A percentile compares a stretch with the other conserved stretches of the same genome.
Conservation (phyloP, 768 basidiomycete genomes). For the Lentinula raphanica region DNA sequence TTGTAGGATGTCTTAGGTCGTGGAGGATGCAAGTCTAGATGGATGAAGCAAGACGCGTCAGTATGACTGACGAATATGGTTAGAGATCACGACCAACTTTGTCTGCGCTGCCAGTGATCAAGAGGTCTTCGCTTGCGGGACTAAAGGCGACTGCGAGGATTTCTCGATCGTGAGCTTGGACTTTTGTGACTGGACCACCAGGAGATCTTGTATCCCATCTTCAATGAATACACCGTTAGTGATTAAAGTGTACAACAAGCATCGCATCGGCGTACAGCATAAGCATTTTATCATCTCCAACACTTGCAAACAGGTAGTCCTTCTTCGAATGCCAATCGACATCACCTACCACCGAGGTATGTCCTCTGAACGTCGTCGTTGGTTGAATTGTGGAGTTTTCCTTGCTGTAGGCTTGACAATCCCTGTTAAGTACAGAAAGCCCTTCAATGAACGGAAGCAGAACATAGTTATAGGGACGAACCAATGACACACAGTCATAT, state of each 20-base stretch:
- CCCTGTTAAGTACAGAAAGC: constrained; percentile 54
- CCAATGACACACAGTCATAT: constrained; percentile 96
- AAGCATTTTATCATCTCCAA: constrained; percentile 92
- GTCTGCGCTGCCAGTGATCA: constrained; percentile 91
- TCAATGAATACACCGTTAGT: constrained; percentile 10
- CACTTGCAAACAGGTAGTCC: constrained; percentile 87
- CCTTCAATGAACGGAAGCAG: neutral
- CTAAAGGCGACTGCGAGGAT: constrained; percentile 90
- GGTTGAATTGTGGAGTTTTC: constrained; percentile 79
- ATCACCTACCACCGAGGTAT: constrained; percentile 90
- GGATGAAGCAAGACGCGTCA: neutral
- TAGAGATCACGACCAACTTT: constrained; percentile 48
- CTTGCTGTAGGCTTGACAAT: constrained; percentile 84
- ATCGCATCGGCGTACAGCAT: constrained; percentile 65
- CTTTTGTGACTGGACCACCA: constrained; percentile 58
- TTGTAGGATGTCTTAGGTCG: constrained; percentile 71
- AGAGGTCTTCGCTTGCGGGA: constrained; percentile 69
- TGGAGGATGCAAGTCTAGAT: constrained; percentile 80
- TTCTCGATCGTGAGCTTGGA: constrained; percentile 87
- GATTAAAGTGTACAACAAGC: neutral
- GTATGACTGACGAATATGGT: neutral
- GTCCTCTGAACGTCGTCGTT: constrained; percentile 76
- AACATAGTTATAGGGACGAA: constrained; percentile 26
- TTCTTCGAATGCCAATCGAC: constrained; percentile 90
- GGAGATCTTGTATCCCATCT: constrained; percentile 92